Percentiles rank a stretch among this genome's conserved stretches.
phyloP scores from a whole-genome alignment of 2,329 filamentous ascomycete species.

The Microthyrium microscopicum region DNA sequence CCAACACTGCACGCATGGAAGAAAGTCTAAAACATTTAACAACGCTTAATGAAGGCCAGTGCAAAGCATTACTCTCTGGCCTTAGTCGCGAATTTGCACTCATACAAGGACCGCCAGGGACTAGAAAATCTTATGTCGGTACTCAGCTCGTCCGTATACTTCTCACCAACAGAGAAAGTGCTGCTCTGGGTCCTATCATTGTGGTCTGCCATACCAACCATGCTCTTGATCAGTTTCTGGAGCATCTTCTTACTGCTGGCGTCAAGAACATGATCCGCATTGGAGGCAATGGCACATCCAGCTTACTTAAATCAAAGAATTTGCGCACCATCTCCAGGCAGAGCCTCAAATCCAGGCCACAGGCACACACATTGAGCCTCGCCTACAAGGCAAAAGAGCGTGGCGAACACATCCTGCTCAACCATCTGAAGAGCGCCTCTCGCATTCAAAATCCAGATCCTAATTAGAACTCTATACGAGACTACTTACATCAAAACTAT shows the following conservation, averaged over 20 bases:
- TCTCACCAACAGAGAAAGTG: too few species aligned
- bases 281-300: slow-evolving; percentile 40
- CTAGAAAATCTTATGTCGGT: slow-evolving; percentile 49
- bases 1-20: too few species aligned
- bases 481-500: too few species aligned
- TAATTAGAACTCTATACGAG: too few species aligned
- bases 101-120: slow-evolving; percentile 38
- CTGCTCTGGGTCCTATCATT: slow-evolving; percentile 29
- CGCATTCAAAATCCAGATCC: background rate
- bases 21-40: slow-evolving; percentile 19
- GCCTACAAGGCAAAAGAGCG: background rate
- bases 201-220: slow-evolving; percentile 36
- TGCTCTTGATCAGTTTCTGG: slow-evolving; percentile 41
- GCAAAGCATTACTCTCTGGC: slow-evolving; percentile 34
- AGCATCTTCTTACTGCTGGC: slow-evolving; percentile 36
- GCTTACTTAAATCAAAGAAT: slow-evolving; percentile 32
- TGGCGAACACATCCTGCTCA: background rate
- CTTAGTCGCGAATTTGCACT: slow-evolving; percentile 38
- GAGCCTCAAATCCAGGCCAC: too few species aligned
- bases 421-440: background rate
- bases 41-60: slow-evolving; percentile 34
- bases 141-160: slow-evolving; percentile 41
- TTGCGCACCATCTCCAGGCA: slow-evolving; percentile 26
- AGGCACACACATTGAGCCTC: too few species aligned
- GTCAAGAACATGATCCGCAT: slow-evolving; percentile 42